Base-by-base conservation (phyloP, 2,329 filamentous ascomycete species). In the Alternaria panax region DNA sequence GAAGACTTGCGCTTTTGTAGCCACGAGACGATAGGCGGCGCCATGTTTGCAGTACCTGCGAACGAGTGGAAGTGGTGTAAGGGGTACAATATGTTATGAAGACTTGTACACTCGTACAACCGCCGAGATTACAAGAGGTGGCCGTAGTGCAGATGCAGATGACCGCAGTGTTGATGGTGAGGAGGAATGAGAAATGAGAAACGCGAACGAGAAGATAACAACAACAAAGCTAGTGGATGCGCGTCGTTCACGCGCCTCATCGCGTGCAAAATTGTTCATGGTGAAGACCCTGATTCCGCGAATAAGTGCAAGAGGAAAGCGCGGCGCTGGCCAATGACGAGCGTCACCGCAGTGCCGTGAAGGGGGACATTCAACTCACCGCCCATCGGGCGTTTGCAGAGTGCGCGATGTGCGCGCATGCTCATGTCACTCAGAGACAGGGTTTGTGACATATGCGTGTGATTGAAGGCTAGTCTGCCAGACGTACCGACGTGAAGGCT, bases 1-100 rank as follows among this genome's bases (percentile, higher is more conserved):
- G 51, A 47, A 59, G 59, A 22, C n/a, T 48, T 55, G 22, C 59
- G 50, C 51, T 46, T 54, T 24, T 48, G 54, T 4, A 36, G 36
- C n/a, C 16, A n/a, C n/a, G 30, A 14, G 18, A 53, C 40, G 14
- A 12, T 25, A 27, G 22, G 27, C 7, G 48, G 22, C 5, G 20
- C 20, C 48, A 46, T 57, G 30, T 24, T 28, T 11, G 40, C 27
- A 18, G 40, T 5, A 16, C 20, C 5, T 11, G 4, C 18, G 22
- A 50, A n/a, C 20, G 18, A 16, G 7, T 8, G 5, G 9, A n/a
- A 34, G 30, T 34, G 30, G 14, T 38, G 32, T 42, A 14, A 41
- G 50, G 50, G 36, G 24, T 30, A 52, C 25, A 32, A 16, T 36
- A 24, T 28, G 7, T 27, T 27, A 28, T 25, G 12, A 41, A 12